These are phyloP conservation scores for Nothophytophthora sp. DNA, from an alignment of 352 stramenopile genomes.

Conservation along the genomic window DNA sequence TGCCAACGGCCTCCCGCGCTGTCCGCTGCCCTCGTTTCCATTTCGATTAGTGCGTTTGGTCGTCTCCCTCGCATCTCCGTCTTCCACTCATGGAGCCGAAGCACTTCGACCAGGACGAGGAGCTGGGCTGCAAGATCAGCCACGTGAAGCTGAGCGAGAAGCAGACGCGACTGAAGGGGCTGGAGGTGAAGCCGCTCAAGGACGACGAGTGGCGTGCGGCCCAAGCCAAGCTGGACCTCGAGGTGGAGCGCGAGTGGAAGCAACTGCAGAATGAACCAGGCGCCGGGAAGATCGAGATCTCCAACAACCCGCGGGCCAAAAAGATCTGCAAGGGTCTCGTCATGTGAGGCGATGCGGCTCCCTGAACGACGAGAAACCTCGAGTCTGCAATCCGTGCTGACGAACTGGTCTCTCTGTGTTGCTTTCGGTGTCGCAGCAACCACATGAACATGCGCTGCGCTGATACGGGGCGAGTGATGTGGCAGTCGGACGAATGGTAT, in stretches of 20 bases:
- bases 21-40: not conserved
- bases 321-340: conserved; percentile 72
- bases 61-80: no score
- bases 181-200: conserved; percentile 57
- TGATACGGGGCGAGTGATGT: conserved; percentile 79
- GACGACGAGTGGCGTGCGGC: conserved; percentile 49
- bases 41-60: no score
- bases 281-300: conserved; percentile 66
- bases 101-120: conserved; percentile 51
- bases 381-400: not conserved
- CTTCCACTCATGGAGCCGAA: conserved; percentile 85
- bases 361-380: no score
- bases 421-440: conserved; percentile 44
- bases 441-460: conserved; percentile 90
- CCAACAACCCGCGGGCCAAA: conserved; percentile 61
- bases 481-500: conserved; percentile 83
- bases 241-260: conserved; percentile 87
- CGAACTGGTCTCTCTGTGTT: not conserved
- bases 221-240: conserved; percentile 78
- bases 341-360: conserved; percentile 45
- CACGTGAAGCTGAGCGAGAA: conserved; percentile 68
- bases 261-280: conserved; percentile 58
- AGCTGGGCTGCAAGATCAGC: conserved; percentile 67
- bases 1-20: not conserved
- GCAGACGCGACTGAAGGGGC: conserved; percentile 29